phyloP scores from a whole-genome alignment of 768 basidiomycete genomes.

The Tylopilus subfusipes region DNA sequence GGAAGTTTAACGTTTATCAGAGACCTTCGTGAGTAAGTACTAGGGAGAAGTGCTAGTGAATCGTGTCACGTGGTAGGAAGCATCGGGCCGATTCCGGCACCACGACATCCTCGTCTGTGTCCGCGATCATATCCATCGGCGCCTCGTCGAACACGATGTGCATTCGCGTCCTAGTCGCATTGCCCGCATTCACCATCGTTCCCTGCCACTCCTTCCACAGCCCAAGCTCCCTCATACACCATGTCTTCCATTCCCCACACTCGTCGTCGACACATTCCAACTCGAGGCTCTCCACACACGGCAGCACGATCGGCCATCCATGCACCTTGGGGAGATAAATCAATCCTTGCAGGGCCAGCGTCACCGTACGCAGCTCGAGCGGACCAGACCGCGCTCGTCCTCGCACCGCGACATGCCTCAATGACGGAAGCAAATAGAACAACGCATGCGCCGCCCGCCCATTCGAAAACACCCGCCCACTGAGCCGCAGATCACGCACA shows the following conservation, averaged over 20 bases:
- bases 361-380: conserved; percentile 3
- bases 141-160: neutral
- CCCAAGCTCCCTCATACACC: conserved; percentile 13
- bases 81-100: too few relatives aligned
- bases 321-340: neutral
- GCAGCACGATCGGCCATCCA: conserved; percentile 10
- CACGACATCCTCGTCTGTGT: too few relatives aligned
- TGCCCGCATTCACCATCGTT: neutral
- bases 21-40: too few relatives aligned
- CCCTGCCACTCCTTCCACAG: conserved; percentile 9
- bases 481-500: conserved; percentile 10
- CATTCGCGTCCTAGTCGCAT: neutral
- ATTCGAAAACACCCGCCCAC: conserved; percentile 10
- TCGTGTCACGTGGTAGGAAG: too few relatives aligned
- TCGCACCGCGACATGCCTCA: conserved; percentile 8
- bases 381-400: conserved; percentile 16
- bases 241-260: conserved; percentile 4
- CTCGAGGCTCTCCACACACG: conserved; percentile 10
- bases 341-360: conserved; percentile 15
- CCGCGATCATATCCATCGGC: neutral
- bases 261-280: conserved; percentile 10
- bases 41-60: too few relatives aligned
- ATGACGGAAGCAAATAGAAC: conserved; percentile 15
- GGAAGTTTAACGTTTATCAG: too few relatives aligned
- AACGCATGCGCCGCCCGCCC: conserved; percentile 14